These are phyloP conservation scores for Chenopodium berlandieri DNA, from an alignment of 148 eudicot genomes.

Conservation along the genomic window DNA sequence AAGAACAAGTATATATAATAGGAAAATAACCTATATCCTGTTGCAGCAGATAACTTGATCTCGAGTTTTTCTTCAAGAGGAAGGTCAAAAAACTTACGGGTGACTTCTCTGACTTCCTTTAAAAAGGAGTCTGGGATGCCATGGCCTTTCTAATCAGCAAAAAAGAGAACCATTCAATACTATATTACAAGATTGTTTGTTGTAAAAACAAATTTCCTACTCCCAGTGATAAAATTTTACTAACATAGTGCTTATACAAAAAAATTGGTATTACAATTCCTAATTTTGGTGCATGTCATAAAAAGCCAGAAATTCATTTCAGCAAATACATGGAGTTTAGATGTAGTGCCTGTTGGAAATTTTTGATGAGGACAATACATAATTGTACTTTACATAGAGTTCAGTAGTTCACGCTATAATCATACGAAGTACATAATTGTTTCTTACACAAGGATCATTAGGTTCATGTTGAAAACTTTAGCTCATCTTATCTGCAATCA, in stretches of 20 bases:
- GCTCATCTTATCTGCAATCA: background rate
- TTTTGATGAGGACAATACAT: background rate
- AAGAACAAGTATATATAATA: background rate
- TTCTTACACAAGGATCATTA: background rate
- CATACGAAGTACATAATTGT: background rate
- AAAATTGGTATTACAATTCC: background rate
- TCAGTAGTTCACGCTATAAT: no score
- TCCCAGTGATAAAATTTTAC: background rate
- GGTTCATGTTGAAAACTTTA: background rate
- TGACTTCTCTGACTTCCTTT: slow-evolving; percentile 54
- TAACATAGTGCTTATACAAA: background rate
- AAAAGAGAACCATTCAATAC: slow-evolving; percentile 1
- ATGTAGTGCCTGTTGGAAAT: no score
- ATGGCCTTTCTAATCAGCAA: slow-evolving; percentile 70
- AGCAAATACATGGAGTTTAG: no score
- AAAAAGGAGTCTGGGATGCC: slow-evolving; percentile 71
- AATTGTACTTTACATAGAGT: background rate
- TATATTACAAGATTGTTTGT: background rate
- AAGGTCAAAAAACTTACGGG: slow-evolving; percentile 61
- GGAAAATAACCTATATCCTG: slow-evolving; percentile 75
- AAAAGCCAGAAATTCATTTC: background rate
- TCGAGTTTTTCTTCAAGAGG: slow-evolving; percentile 80
- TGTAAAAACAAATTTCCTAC: background rate
- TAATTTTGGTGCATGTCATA: background rate
- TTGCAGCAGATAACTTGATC: slow-evolving; percentile 66